These are phyloP conservation scores for Glomus cerebriforme DNA, from an alignment of 192 early-diverging fungal genomes.

Conservation along the genomic window DNA sequence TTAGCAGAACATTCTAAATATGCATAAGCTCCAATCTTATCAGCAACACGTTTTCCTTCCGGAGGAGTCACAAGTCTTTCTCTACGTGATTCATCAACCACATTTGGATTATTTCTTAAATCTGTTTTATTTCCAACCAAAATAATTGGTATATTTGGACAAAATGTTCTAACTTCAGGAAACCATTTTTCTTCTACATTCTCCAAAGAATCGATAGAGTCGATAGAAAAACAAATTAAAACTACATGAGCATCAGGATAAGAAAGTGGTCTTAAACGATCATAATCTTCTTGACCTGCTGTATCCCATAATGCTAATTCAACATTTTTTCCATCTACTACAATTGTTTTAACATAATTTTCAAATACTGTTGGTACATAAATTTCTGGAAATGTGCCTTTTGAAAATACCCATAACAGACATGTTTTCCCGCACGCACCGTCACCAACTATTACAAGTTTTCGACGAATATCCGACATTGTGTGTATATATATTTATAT, in stretches of 20 bases:
- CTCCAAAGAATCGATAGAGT: constrained; percentile 70
- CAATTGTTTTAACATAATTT: constrained; percentile 62
- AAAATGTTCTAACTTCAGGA: constrained; percentile 51
- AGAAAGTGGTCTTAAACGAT: constrained; percentile 65
- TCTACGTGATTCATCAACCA: constrained; percentile 26
- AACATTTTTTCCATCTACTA: constrained; percentile 56
- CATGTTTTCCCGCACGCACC: constrained; percentile 81
- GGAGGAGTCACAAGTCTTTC: constrained; percentile 38
- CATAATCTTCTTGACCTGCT: constrained; percentile 77
- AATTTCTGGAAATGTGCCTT: constrained; percentile 78
- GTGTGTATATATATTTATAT: no score
- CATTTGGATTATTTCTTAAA: constrained; percentile 34
- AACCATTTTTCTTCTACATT: constrained; percentile 75
- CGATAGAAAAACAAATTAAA: constrained; percentile 69
- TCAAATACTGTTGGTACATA: constrained; percentile 78
- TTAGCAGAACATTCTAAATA: constrained; percentile 91
- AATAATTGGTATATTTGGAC: constrained; percentile 47
- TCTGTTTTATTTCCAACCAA: constrained; percentile 56
- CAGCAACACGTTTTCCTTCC: constrained; percentile 73
- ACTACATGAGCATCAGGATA: constrained; percentile 71
- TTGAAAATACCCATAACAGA: constrained; percentile 71
- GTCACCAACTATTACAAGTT: constrained; percentile 82
- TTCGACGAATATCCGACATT: constrained; percentile 56
- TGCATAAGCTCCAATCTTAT: constrained; percentile 76
- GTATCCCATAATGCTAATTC: constrained; percentile 77